These are phyloP conservation scores for Leccinum uliginosum DNA, from an alignment of 768 basidiomycete species.

Conservation along the genomic window DNA sequence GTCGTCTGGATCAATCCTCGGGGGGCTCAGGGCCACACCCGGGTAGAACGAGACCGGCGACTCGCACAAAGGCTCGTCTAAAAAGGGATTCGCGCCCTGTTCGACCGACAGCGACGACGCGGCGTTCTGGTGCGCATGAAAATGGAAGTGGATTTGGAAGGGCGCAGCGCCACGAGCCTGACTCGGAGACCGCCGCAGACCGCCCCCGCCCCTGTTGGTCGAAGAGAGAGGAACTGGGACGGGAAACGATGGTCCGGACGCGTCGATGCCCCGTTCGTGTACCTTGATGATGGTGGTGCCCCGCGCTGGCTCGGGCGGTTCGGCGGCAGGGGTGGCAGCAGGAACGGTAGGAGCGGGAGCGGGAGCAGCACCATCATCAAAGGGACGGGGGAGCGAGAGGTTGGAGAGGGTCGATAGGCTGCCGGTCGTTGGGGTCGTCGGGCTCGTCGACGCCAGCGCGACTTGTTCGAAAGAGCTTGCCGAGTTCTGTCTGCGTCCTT, in stretches of 20 bases:
- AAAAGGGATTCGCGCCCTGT: not conserved
- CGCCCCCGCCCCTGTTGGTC: not conserved
- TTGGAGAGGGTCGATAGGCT: constrained; percentile 16
- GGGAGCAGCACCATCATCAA: constrained; percentile 15
- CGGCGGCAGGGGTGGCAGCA: not conserved
- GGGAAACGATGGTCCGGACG: constrained; percentile 4
- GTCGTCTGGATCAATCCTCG: not conserved
- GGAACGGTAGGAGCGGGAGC: not conserved
- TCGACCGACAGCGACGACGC: constrained; percentile 2
- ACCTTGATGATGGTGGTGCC: constrained; percentile 1
- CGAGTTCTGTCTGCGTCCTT: constrained; percentile 9
- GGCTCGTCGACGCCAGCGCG: constrained; percentile 11
- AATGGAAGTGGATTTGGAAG: not conserved
- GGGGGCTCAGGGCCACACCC: not conserved
- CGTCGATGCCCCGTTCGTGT: constrained; percentile 18
- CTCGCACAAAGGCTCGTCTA: constrained; percentile 18
- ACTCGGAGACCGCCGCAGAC: not conserved
- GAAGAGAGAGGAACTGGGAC: not conserved
- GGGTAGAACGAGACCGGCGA: constrained; percentile 17
- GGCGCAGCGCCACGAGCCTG: not conserved
- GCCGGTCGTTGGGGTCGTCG: not conserved
- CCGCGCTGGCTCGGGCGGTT: not conserved
- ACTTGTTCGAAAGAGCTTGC: constrained; percentile 14
- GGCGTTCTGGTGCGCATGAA: not conserved
- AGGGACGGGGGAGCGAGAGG: constrained; percentile 18